Percentiles rank a stretch among this genome's conserved stretches.
Evolutionary conservation across 2,329 filamentous ascomycete species (phyloP).

Genomic region (Stemphylium lycopersici): DNA sequence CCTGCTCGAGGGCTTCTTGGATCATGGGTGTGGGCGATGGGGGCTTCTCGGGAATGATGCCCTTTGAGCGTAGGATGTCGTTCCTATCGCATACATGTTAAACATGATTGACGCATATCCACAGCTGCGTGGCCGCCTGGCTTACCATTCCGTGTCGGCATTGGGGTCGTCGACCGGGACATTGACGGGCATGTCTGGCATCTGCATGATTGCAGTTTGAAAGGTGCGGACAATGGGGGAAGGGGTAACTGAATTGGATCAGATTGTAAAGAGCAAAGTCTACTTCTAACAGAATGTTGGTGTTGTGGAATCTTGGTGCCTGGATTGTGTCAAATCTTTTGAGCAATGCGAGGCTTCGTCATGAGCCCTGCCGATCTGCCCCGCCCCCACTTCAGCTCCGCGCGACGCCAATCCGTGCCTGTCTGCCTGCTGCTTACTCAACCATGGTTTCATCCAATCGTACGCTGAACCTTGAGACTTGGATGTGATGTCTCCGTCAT

Average conservation of each 20-base stretch:
- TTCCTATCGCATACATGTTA: constrained; percentile 68
- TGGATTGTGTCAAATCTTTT: constrained; percentile 19
- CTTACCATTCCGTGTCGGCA: constrained; percentile 94
- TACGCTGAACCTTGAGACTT: too few species aligned
- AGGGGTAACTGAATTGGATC: constrained; percentile 30
- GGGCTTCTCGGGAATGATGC: constrained; percentile 96
- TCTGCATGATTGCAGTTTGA: constrained; percentile 35
- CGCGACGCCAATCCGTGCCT: not conserved
- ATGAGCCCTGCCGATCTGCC: constrained; percentile 28
- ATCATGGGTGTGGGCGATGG: constrained; percentile 95
- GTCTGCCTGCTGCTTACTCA: not conserved
- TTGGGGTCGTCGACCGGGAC: constrained; percentile 95
- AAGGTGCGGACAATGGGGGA: not conserved
- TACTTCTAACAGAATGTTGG: not conserved
- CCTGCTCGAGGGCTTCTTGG: constrained; percentile 89
- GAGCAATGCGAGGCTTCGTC: constrained; percentile 14
- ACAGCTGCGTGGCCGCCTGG: not conserved
- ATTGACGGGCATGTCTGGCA: constrained; percentile 65
- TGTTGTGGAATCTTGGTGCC: constrained; percentile 19
- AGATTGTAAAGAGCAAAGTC: not conserved
- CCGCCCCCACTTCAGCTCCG: constrained; percentile 29
- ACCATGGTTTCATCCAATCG: too few species aligned
- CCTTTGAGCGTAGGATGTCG: constrained; percentile 95
- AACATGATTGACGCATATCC: not conserved
- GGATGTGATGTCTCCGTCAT: too few species aligned